These are phyloP conservation scores for Pseudoperonospora humuli DNA, from an alignment of 352 stramenopile species.

Conservation along the genomic window DNA sequence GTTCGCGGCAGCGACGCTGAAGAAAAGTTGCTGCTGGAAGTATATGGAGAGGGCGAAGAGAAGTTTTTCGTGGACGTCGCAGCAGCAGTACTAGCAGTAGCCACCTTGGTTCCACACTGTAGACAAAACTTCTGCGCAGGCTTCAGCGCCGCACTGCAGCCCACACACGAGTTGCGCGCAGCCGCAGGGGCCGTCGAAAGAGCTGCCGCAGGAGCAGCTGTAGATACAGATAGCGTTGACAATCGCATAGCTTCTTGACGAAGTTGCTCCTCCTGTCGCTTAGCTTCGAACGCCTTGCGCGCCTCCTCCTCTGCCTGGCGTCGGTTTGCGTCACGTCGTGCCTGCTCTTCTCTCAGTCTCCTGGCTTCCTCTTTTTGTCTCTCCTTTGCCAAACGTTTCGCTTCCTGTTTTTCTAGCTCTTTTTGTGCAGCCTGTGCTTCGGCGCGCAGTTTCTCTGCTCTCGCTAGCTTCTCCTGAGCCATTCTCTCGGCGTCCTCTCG, in stretches of 20 bases:
- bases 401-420: constrained; percentile 53
- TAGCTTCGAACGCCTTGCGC: constrained; percentile 53
- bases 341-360: constrained; percentile 47
- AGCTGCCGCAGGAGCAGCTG: not conserved
- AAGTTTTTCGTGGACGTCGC: constrained; percentile 15
- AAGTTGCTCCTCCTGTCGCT: constrained; percentile 53
- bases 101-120: constrained; percentile 48
- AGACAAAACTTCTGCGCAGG: constrained; percentile 62
- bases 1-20: constrained; percentile 18
- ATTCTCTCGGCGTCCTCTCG: constrained; percentile 52
- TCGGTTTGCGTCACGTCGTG: constrained; percentile 55
- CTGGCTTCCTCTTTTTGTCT: constrained; percentile 39
- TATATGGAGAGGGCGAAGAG: constrained; percentile 10
- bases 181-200: not conserved
- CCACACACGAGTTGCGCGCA: constrained; percentile 17
- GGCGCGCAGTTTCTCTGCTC: constrained; percentile 46
- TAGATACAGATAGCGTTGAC: constrained; percentile 24
- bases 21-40: constrained; percentile 11
- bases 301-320: constrained; percentile 49
- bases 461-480: constrained; percentile 42
- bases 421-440: constrained; percentile 47
- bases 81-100: constrained; percentile 1
- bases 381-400: constrained; percentile 35
- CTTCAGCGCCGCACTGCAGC: constrained; percentile 10
- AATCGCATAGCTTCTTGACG: constrained; percentile 44